These are phyloP conservation scores for Biscogniauxia sp. DNA, from an alignment of 2,329 filamentous ascomycete species.

Conservation along the genomic window DNA sequence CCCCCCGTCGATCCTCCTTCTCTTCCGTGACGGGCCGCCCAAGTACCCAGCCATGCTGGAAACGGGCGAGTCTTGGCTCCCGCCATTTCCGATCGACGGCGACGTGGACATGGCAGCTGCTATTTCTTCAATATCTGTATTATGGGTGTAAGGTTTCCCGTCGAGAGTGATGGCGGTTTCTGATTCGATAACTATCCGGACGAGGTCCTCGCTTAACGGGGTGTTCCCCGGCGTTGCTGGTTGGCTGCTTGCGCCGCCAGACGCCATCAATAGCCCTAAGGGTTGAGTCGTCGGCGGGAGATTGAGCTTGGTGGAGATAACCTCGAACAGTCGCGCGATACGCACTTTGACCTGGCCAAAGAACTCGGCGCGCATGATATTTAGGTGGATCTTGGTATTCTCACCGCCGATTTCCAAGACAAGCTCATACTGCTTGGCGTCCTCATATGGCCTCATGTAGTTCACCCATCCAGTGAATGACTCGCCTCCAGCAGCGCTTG, in stretches of 20 bases:
- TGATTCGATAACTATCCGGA: conserved; percentile 61
- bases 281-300: conserved; percentile 59
- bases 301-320: conserved; percentile 78
- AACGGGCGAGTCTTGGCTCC: conserved; percentile 33
- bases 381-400: conserved; percentile 42
- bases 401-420: conserved; percentile 77
- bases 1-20: conserved; percentile 41
- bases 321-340: conserved; percentile 71
- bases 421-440: conserved; percentile 69
- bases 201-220: conserved; percentile 66
- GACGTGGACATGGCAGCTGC: conserved; percentile 31
- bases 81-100: conserved; percentile 32
- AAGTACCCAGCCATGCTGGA: conserved; percentile 28
- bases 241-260: conserved; percentile 59
- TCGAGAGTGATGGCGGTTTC: conserved; percentile 61
- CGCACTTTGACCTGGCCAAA: conserved; percentile 67
- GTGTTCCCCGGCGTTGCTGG: conserved; percentile 67
- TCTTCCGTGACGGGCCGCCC: conserved; percentile 41
- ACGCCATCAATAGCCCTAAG: conserved; percentile 64
- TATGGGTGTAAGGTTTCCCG: conserved; percentile 45
- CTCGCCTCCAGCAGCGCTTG: conserved; percentile 24
- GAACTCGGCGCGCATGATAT: conserved; percentile 65
- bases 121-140: conserved; percentile 28
- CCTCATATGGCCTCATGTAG: conserved; percentile 84
- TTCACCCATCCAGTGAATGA: conserved; percentile 56